Evolutionary conservation across 768 basidiomycete species (phyloP).

Genomic region (Epithele typhae): DNA sequence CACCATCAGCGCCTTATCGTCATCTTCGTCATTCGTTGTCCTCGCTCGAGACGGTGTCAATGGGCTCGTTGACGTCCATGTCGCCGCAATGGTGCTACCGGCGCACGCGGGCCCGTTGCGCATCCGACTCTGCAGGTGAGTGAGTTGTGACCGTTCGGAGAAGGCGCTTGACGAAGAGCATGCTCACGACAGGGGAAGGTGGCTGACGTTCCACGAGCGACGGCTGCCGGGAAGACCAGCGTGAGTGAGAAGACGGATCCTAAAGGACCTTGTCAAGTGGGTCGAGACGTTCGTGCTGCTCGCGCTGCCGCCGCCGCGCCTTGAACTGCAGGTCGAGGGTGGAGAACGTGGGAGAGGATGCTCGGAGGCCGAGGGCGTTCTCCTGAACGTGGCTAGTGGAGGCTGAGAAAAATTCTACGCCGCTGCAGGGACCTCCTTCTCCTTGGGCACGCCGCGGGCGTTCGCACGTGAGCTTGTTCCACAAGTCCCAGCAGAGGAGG

Average conservation of each 20-base stretch:
- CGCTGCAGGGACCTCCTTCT: constrained; percentile 8
- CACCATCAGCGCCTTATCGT: too few relatives aligned
- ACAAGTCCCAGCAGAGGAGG: too few relatives aligned
- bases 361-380: constrained; percentile 12
- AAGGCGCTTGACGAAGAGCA: constrained; percentile 10
- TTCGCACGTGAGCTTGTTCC: too few relatives aligned
- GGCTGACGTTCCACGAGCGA: not conserved
- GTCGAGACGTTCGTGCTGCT: constrained; percentile 6
- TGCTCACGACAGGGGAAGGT: constrained; percentile 5
- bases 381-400: constrained; percentile 5
- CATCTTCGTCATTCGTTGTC: too few relatives aligned
- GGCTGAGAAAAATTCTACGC: too few relatives aligned
- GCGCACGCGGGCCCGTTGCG: too few relatives aligned
- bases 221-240: constrained; percentile 4
- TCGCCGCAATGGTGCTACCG: too few relatives aligned
- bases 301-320: constrained; percentile 8
- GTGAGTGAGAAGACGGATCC: constrained; percentile 1
- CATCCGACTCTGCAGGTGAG: too few relatives aligned
- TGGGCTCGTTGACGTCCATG: too few relatives aligned
- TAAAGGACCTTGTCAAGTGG: constrained; percentile 16
- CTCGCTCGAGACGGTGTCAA: too few relatives aligned
- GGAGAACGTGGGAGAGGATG: constrained; percentile 1
- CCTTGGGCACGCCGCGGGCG: too few relatives aligned
- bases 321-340: not conserved
- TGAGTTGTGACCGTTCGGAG: constrained; percentile 9